Base-by-base conservation (phyloP, 768 basidiomycete species). In the Lactarius hengduanensis region DNA sequence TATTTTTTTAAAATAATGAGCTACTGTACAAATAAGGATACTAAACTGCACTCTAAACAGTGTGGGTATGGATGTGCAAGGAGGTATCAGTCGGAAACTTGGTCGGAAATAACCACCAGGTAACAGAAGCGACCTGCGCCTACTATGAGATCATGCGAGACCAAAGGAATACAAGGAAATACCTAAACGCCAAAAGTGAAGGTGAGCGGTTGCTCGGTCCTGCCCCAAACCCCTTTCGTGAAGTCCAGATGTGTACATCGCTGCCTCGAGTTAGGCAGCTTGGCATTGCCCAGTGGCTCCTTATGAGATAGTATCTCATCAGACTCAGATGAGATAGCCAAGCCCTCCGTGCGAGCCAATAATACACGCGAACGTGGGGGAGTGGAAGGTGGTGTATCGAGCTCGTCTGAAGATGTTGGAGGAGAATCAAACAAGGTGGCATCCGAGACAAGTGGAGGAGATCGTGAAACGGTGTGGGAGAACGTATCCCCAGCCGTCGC, bases 331-430 rank as follows among this genome's bases (percentile, higher is more conserved):
- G 30, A 18, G 15, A 45, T 28, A 11, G 16, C 15, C 47, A 50
- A 20, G 13, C 18, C 26, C 13, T 15, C 8, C 9, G 43, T 30
- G 63, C 16, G 26, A 40, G 63, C 16, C n/a, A 36, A 11, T 22
- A 32, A 34, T 7, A 11, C 40, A 3, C 34, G 54, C 32, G 20
- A 28, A 32, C 26, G 9, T 10, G 63, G 50, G 9, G 68, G 68
- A 1, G 59, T 61, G 10, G 60, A 66, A 26, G 68, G 68, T 22
- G 68, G 68, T 13, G 68, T 69, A 55, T 69, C 41, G 0, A 74
- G 63, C 56, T 74, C 76, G 50, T 67, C 62, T 0, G 66, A 66
- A 10, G 65, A 66, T 32, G 63, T 61, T 7, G 36, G 32, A 28
- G 61, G n/a, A 10, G 67, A 65, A 47, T 55, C 59, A 53, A 15